Conservation (phyloP, 768 basidiomycete species). For the Pleurotus cornucopiae region DNA sequence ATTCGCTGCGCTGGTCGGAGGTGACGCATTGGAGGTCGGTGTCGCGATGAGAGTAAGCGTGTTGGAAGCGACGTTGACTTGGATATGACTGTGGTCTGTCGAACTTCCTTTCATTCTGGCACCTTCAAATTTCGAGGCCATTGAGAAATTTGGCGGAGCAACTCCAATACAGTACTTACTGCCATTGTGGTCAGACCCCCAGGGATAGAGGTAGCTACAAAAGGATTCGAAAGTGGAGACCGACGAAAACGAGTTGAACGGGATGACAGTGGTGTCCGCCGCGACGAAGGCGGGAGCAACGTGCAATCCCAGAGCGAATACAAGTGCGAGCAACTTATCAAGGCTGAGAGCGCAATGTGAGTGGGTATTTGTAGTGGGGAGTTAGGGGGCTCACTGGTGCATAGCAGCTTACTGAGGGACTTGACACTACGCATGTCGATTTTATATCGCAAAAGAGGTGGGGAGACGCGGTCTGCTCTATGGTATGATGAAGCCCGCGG, state of each 20-base stretch:
- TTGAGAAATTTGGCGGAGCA: no score
- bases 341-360: no score
- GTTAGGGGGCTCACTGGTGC: no score
- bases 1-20: slow-evolving; percentile 35
- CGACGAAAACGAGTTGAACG: slow-evolving; percentile 32
- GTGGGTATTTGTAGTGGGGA: no score
- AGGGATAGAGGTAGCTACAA: slow-evolving; percentile 42
- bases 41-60: slow-evolving; percentile 38
- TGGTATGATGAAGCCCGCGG: no score
- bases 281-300: slow-evolving; percentile 11
- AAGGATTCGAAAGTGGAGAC: slow-evolving; percentile 32
- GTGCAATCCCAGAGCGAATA: slow-evolving; percentile 8
- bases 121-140: slow-evolving; percentile 17
- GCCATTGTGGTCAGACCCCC: slow-evolving; percentile 44
- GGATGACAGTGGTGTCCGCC: slow-evolving; percentile 34
- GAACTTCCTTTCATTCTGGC: slow-evolving; percentile 40
- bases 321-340: no score
- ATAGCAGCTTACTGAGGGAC: no score
- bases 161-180: slow-evolving; percentile 22
- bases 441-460: no score
- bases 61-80: slow-evolving; percentile 24
- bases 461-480: no score
- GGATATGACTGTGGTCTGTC: slow-evolving; percentile 33
- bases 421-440: no score
- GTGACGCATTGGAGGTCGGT: slow-evolving; percentile 32